These are phyloP conservation scores for Amphichorda felina DNA, from an alignment of 2,329 filamentous ascomycete species.

Conservation along the genomic window DNA sequence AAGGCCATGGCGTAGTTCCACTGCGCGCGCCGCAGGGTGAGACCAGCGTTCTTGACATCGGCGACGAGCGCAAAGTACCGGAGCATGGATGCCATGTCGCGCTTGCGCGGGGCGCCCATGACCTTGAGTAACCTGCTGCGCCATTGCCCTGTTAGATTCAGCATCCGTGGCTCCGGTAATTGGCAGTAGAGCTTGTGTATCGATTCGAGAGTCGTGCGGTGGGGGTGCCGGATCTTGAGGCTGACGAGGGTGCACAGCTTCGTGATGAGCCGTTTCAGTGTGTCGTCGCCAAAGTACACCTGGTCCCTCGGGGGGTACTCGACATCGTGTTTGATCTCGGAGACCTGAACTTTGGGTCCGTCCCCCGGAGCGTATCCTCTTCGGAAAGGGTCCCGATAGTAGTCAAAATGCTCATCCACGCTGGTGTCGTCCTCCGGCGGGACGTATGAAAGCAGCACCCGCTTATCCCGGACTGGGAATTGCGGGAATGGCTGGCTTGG, in stretches of 20 bases:
- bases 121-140: conserved; percentile 56
- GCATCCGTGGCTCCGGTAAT: conserved; percentile 40
- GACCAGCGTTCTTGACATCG: conserved; percentile 65
- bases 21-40: conserved; percentile 54
- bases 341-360: conserved; percentile 35
- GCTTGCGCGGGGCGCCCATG: conserved; percentile 51
- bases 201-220: conserved; percentile 23
- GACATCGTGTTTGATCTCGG: conserved; percentile 35
- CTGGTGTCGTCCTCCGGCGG: conserved; percentile 31
- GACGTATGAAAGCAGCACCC: conserved; percentile 41
- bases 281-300: conserved; percentile 19
- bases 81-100: conserved; percentile 52
- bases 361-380: conserved; percentile 40
- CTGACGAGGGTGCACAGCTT: conserved; percentile 29
- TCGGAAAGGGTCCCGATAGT: conserved; percentile 39
- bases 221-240: conserved; percentile 27
- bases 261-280: conserved; percentile 20
- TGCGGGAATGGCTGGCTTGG: conserved; percentile 3
- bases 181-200: conserved; percentile 37
- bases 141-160: conserved; percentile 33
- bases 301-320: conserved; percentile 31
- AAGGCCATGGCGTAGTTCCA: conserved; percentile 83
- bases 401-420: conserved; percentile 40
- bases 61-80: conserved; percentile 76
- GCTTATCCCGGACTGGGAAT: conserved; percentile 11